phyloP scores from a whole-genome alignment of 768 basidiomycete genomes.

The Rhodotorula graminis region DNA sequence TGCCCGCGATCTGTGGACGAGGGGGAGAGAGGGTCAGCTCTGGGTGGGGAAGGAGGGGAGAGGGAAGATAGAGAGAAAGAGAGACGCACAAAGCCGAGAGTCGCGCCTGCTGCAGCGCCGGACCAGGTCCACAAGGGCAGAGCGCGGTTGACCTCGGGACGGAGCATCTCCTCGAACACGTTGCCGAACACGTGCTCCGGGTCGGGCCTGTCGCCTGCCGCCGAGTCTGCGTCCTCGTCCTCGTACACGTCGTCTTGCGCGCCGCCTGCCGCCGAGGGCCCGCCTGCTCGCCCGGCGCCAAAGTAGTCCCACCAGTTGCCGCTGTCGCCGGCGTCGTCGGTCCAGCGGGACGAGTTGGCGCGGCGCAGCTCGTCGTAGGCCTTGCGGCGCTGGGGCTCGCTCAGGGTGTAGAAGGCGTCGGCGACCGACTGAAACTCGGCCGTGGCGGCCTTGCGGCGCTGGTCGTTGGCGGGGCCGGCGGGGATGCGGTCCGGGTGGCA shows the following conservation, averaged over 20 bases:
- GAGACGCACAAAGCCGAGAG: conserved; percentile 30
- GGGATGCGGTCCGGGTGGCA: conserved; percentile 40
- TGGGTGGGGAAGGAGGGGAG: no score
- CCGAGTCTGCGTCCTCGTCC: not conserved
- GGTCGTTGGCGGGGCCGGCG: conserved; percentile 10
- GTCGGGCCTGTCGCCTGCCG: conserved; percentile 24
- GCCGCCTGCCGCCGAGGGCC: not conserved
- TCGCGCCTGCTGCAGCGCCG: conserved; percentile 33
- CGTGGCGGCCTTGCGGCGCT: conserved; percentile 21
- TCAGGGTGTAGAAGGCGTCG: conserved; percentile 34
- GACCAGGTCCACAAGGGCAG: conserved; percentile 39
- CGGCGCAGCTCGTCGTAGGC: conserved; percentile 26
- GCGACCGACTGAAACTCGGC: conserved; percentile 37
- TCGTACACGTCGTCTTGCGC: no score
- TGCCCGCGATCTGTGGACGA: conserved; percentile 24
- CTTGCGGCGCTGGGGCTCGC: conserved; percentile 8
- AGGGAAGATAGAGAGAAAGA: not conserved
- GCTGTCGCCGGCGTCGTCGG: not conserved
- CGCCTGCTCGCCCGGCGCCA: not conserved
- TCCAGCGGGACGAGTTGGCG: conserved; percentile 7
- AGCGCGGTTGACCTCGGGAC: conserved; percentile 28
- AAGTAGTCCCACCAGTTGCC: conserved; percentile 19
- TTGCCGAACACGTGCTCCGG: conserved; percentile 35
- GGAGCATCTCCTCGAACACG: conserved; percentile 38
- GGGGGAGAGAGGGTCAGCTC: not conserved